These are phyloP conservation scores for Erucastrum elatum DNA, from an alignment of 345 rosid species.

Conservation along the genomic window DNA sequence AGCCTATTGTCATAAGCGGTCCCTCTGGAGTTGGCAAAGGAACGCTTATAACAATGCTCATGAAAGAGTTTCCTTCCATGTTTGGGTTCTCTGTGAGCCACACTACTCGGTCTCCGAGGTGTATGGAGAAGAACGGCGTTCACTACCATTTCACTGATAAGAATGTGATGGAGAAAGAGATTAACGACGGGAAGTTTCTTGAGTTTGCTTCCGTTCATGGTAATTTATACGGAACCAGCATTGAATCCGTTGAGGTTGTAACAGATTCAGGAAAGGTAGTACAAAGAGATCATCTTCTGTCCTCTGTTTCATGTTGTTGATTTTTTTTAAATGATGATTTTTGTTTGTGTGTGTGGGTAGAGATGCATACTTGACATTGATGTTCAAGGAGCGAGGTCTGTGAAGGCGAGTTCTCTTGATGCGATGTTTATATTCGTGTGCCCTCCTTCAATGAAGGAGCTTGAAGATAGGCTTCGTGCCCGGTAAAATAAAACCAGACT, in stretches of 20 bases:
- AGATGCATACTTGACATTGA: constrained; percentile 97
- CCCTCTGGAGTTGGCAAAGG: constrained; percentile 97
- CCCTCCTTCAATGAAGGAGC: constrained; percentile 88
- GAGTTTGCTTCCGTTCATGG: constrained; percentile 90
- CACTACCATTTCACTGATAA: constrained; percentile 77
- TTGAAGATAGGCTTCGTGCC: constrained; percentile 83
- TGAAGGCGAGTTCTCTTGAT: constrained; percentile 69
- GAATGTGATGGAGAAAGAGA: constrained; percentile 76
- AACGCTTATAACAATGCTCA: constrained; percentile 69
- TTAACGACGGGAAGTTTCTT: constrained; percentile 79
- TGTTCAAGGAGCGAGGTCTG: constrained; percentile 92
- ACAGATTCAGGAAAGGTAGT: constrained; percentile 87
- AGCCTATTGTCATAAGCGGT: constrained; percentile 79
- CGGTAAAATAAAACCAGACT: constrained; percentile 48
- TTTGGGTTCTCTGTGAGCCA: constrained; percentile 94
- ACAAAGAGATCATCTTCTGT: not conserved
- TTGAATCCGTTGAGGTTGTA: constrained; percentile 88
- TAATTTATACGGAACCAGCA: constrained; percentile 86
- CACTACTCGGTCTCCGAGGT: constrained; percentile 76
- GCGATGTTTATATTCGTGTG: constrained; percentile 77
- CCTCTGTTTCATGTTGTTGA: not conserved
- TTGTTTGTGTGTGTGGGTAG: constrained; percentile 41
- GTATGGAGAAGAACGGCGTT: constrained; percentile 60
- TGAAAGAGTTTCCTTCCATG: constrained; percentile 75
- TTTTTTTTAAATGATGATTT: not conserved